Base-by-base conservation (phyloP, 192 early-diverging fungal genomes). In the Coemansia sp. region DNA sequence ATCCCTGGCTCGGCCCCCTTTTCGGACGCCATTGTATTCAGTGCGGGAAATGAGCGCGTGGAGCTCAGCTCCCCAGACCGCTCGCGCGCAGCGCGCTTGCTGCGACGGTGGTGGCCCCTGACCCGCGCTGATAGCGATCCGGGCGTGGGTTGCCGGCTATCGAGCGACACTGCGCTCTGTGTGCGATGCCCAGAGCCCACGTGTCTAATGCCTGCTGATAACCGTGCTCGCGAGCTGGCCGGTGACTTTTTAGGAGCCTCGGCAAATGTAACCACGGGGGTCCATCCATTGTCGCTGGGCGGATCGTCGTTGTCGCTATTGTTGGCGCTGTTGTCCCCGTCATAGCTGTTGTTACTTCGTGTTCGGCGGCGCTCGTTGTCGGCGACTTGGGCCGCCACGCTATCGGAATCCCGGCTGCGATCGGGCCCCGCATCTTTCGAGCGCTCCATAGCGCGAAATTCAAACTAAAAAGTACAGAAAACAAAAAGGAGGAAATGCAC, bases 181-280 rank as follows among this genome's bases (percentile, higher is more conserved):
- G 34, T 40, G 50, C 50, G 50, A 6, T 53, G 21, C 15, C 36
- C 52, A 15, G 38, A 38, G 5, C 23, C 27, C 30, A 14, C 42
- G 12, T 2, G n/a, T 20, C 5, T 25, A 12, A 9, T 5, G 7
- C 50, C 23, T 2, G 25, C 32, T 0, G 53, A 41, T 9, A 30
- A 8, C 20, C 53, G 42, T 8, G 45, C 26, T 5, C 32, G 44
- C 35, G 45, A 20, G 26, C 25, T 44, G 23, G 11, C 17, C 2
- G 45, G 14, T 11, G 46, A 32, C 27, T 34, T 49, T 19, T 41
- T 43, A 8, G 60, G 42, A 11, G 58, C 26, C 9, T 68, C 72
- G 28, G 54, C 60, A 50, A 75, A 75, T 2, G 64, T 75, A 15
- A 75, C 72, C 2, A 75, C 58, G 9, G 56, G 64, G 17, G 58